phyloP scores from a whole-genome alignment of 345 rosid genomes.

The Eutrema japonicum region DNA sequence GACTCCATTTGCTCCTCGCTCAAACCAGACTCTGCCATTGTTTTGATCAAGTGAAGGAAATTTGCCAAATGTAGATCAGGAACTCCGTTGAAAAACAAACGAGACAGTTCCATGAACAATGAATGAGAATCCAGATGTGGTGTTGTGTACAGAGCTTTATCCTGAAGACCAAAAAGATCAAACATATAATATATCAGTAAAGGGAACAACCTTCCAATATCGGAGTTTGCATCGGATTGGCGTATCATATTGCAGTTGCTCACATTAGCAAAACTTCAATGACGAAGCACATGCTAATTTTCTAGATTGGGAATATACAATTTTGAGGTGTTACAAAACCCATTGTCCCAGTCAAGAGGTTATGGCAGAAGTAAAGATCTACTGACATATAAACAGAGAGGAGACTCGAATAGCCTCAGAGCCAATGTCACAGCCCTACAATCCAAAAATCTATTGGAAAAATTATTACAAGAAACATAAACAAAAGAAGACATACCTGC shows the following conservation, averaged over 20 bases:
- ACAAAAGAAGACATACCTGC: constrained; percentile 55
- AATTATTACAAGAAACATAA: constrained; percentile 25
- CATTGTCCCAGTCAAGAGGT: constrained; percentile 17
- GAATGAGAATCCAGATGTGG: constrained; percentile 64
- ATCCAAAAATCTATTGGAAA: neutral
- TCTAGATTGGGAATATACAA: neutral
- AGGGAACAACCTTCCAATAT: neutral
- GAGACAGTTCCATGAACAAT: constrained; percentile 76
- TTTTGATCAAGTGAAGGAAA: constrained; percentile 84
- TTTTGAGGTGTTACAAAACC: neutral
- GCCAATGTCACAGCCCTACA: constrained; percentile 18
- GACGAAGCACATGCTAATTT: constrained; percentile 5
- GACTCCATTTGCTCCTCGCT: constrained; percentile 69
- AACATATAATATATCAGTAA: constrained; percentile 11
- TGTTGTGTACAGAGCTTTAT: constrained; percentile 64
- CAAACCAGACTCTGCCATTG: constrained; percentile 75
- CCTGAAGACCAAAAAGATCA: constrained; percentile 57
- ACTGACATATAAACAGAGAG: constrained; percentile 24
- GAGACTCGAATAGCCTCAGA: constrained; percentile 14
- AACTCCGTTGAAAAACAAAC: constrained; percentile 67
- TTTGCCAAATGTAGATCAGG: constrained; percentile 80
- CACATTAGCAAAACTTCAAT: neutral
- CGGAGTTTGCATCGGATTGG: constrained; percentile 15
- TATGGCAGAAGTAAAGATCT: constrained; percentile 22
- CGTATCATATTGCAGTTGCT: constrained; percentile 6